phyloP scores from a whole-genome alignment of 805 yeast genomes.

The Candida tibetensis region DNA sequence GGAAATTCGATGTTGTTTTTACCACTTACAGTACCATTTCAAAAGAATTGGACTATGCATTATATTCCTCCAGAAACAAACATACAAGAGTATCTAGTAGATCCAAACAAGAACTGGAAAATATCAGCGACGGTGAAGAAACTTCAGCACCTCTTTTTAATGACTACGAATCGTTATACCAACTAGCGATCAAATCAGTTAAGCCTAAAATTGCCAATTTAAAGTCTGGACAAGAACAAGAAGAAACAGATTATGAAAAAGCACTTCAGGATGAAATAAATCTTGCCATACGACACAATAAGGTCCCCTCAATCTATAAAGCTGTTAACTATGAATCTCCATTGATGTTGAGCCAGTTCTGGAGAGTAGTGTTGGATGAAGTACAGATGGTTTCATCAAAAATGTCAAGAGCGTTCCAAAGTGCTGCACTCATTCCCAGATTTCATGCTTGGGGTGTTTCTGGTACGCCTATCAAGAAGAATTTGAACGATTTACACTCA shows the following conservation, averaged over 20 bases:
- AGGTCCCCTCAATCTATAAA: conserved; percentile 19
- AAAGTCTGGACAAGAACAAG: conserved; percentile 17
- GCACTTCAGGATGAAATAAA: conserved; percentile 32
- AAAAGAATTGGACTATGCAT: conserved; percentile 74
- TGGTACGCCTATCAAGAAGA: conserved; percentile 83
- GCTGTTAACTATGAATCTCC: conserved; percentile 70
- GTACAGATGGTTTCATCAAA: conserved; percentile 87
- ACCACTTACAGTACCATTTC: conserved; percentile 74
- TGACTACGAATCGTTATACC: conserved; percentile 26
- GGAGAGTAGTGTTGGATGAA: conserved; percentile 90
- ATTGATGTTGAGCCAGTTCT: conserved; percentile 74
- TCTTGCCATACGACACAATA: conserved; percentile 29
- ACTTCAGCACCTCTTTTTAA: conserved; percentile 13
- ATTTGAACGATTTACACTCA: conserved; percentile 66
- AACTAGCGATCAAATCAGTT: conserved; percentile 19
- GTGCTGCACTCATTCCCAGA: conserved; percentile 76
- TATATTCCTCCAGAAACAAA: conserved; percentile 58
- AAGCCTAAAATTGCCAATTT: conserved; percentile 30
- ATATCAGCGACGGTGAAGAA: conserved; percentile 23
- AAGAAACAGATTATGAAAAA: conserved; percentile 30
- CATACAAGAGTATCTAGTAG: conserved; percentile 34
- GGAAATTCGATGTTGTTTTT: conserved; percentile 71
- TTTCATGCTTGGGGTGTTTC: conserved; percentile 96
- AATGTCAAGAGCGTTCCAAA: conserved; percentile 71
- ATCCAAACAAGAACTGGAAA: not conserved